Evolutionary conservation across 2,329 filamentous ascomycete species (phyloP).

Genomic region (Aschersonia sp.): DNA sequence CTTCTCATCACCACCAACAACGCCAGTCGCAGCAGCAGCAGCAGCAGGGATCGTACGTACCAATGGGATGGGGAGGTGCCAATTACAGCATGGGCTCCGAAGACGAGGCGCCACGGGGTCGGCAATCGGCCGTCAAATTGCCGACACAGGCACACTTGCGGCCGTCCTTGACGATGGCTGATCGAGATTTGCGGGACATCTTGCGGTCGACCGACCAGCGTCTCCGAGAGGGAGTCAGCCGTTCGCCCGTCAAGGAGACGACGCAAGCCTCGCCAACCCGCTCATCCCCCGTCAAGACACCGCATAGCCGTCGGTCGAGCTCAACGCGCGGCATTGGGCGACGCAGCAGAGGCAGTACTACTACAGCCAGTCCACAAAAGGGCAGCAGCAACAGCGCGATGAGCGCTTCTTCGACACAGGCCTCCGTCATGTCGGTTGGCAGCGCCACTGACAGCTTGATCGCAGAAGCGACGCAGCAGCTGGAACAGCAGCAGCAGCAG

Average conservation of each 20-base stretch:
- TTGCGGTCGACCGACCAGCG: slow-evolving; percentile 37
- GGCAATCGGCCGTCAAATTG: slow-evolving; percentile 1
- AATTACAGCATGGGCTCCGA: background rate
- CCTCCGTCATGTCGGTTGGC: slow-evolving; percentile 16
- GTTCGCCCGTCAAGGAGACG: slow-evolving; percentile 15
- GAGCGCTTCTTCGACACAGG: slow-evolving; percentile 6
- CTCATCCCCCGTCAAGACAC: slow-evolving; percentile 11
- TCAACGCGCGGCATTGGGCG: slow-evolving; percentile 4
- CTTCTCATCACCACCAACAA: background rate
- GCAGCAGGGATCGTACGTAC: slow-evolving; percentile 3
- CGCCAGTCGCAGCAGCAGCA: slow-evolving; percentile 1
- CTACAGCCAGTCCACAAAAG: slow-evolving; percentile 16
- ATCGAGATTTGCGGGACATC: slow-evolving; percentile 35
- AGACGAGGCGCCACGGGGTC: slow-evolving; percentile 4
- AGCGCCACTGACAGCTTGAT: slow-evolving; percentile 27
- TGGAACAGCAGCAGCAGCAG: slow-evolving; percentile 14
- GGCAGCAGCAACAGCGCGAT: slow-evolving; percentile 5
- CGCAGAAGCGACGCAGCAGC: slow-evolving; percentile 18
- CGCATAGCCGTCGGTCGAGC: slow-evolving; percentile 2
- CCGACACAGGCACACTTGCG: slow-evolving; percentile 9
- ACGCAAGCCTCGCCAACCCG: slow-evolving; percentile 6
- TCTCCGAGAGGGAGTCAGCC: slow-evolving; percentile 23
- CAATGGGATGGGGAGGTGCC: background rate
- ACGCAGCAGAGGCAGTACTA: slow-evolving; percentile 9
- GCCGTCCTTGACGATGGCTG: slow-evolving; percentile 19